Evolutionary conservation across 106 monocot species (phyloP).

Genomic region (Apostasia ramifera): DNA sequence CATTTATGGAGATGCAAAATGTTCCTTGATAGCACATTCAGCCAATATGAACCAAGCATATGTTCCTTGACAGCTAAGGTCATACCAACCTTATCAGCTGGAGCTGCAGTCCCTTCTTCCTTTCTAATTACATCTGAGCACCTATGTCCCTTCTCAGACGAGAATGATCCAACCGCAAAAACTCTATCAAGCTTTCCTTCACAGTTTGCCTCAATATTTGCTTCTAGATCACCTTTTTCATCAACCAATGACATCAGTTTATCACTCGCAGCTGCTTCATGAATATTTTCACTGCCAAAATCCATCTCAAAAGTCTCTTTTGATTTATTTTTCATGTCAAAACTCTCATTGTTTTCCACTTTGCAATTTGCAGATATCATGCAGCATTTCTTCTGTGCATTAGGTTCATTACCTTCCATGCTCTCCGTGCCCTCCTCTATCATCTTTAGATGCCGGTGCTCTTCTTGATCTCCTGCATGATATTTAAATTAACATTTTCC

Average conservation of each 20-base stretch:
- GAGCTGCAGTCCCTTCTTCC: background rate
- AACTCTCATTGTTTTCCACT: background rate
- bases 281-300: background rate
- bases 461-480: background rate
- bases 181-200: background rate
- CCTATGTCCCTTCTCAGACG: background rate
- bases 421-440: background rate
- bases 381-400: background rate
- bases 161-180: background rate
- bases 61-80: background rate
- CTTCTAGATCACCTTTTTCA: background rate
- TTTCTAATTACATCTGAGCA: background rate
- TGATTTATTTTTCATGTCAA: background rate
- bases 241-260: background rate
- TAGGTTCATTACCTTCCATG: background rate
- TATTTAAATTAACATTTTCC: background rate
- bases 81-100: background rate
- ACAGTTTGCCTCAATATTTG: background rate
- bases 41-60: background rate
- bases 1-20: background rate
- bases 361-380: background rate
- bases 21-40: slow-evolving; percentile 2
- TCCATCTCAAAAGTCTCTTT: background rate
- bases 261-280: background rate
- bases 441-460: background rate